These are phyloP conservation scores for Patellifolia procumbens DNA, from an alignment of 179 eudicot species.

Conservation along the genomic window DNA sequence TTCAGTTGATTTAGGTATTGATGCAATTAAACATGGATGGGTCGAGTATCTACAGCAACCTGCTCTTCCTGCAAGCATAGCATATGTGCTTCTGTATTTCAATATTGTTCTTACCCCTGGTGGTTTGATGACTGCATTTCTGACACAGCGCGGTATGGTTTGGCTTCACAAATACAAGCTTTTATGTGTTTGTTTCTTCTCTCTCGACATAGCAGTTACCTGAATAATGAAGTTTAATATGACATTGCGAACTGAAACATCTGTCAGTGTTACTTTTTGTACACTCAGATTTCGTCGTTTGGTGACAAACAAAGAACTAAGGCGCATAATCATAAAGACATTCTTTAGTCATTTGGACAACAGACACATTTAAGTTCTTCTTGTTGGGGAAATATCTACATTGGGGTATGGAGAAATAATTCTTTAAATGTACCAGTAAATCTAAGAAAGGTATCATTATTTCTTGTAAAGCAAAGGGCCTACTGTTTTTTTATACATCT, in stretches of 20 bases:
- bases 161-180: not conserved
- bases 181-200: not conserved
- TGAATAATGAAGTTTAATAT: not conserved
- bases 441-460: too few relatives aligned
- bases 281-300: not conserved
- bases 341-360: not conserved
- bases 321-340: not conserved
- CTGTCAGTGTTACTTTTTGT: not conserved
- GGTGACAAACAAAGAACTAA: not conserved
- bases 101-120: constrained; percentile 95
- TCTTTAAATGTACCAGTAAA: too few relatives aligned
- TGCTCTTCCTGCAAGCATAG: constrained; percentile 96
- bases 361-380: not conserved
- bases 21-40: constrained; percentile 87
- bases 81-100: constrained; percentile 85
- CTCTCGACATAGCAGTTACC: not conserved
- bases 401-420: not conserved
- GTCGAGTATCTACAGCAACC: constrained; percentile 87
- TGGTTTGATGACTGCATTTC: constrained; percentile 92
- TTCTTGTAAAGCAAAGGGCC: too few relatives aligned
- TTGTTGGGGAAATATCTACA: not conserved
- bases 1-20: constrained; percentile 59
- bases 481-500: too few relatives aligned
- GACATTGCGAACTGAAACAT: not conserved
- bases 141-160: constrained; percentile 78